Evolutionary conservation across 495 filamentous ascomycete species (phyloP), one percentile per base, ranked within the genome.

Genomic region (Annulohypoxylon nitens): DNA sequence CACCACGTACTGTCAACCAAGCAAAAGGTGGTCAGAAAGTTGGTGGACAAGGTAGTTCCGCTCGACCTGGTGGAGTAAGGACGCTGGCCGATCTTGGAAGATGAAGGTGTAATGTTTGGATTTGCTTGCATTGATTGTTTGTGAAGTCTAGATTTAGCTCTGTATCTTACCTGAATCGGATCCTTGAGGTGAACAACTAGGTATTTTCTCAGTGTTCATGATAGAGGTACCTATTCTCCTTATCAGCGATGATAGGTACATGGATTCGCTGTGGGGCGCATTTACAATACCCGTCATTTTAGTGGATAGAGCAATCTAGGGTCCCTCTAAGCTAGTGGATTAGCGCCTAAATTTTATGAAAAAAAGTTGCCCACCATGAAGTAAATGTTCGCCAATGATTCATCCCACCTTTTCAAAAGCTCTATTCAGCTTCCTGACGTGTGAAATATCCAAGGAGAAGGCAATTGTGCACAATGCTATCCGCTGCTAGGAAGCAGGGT

Each of bases 401-500:
- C 34, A 61, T 30, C 3, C 41, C 5, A 30, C 30, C 30, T 30
- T 43, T 43, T 43, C 3, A 23, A 23, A 23, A 23, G 20, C 39
- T 43, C 39, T 43, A 48, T 20, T 25, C 14, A 54, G 10, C 7
- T 20, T 54, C 73, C 80, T 61, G 37, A 81, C 16, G 10, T n/a
- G 23, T 8, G 16, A 12, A 30, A 11, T 23, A 16, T 14, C n/a
- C 43, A 47, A 20, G 43, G 11, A 47, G 1, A 6, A 9, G 18
- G 16, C 43, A 47, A 47, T 20, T 6, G 43, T 4, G 16, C 37
- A 59, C 25, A 53, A 88, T 87, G 85, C 70, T 88, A 51, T 83
- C 83, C 55, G 83, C 83, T 12, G 70, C 81, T n/a, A 84, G 81
- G 68, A 63, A 79, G 51, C 81, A 81, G 41, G 78, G 81, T 23